These are phyloP conservation scores for Plasmodium malariae DNA, from an alignment of 169 alveolate genomes.

Conservation along the genomic window DNA sequence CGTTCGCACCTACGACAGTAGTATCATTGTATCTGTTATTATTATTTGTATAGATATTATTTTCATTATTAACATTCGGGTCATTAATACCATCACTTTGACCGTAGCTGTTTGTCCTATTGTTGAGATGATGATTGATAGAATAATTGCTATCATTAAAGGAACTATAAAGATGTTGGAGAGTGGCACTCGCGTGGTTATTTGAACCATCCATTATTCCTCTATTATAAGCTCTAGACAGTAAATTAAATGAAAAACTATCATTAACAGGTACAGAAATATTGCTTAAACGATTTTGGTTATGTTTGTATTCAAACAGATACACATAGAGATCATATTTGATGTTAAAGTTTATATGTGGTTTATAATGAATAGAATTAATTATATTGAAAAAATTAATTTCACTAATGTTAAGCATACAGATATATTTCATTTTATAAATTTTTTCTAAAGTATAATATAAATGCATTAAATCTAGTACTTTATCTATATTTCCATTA, in stretches of 20 bases:
- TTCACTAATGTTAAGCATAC: constrained; percentile 44
- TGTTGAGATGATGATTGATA: background rate
- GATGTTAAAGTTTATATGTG: constrained; percentile 60
- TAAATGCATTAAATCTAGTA: constrained; percentile 59
- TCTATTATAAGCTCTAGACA: constrained; percentile 34
- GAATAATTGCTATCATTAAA: constrained; percentile 3
- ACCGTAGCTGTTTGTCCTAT: too few relatives aligned
- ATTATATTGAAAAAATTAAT: constrained; percentile 40
- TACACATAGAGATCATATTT: constrained; percentile 67
- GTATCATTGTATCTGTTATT: background rate
- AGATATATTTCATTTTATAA: constrained; percentile 70
- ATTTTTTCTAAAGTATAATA: constrained; percentile 72
- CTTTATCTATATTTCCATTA: constrained; percentile 36
- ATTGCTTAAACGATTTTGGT: constrained; percentile 26
- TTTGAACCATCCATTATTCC: constrained; percentile 12
- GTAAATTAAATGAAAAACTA: constrained; percentile 16
- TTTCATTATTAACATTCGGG: background rate
- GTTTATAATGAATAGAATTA: constrained; percentile 61
- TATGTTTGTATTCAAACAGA: constrained; percentile 39
- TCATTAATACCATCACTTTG: background rate
- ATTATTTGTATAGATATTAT: background rate
- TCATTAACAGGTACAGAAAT: constrained; percentile 8
- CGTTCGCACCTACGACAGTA: too few relatives aligned
- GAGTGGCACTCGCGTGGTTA: background rate
- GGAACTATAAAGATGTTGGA: background rate